Percentiles rank a stretch among this genome's conserved stretches.
These are phyloP conservation scores for Dispira simplex DNA, from an alignment of 192 early-diverging fungal genomes.

Conservation along the genomic window DNA sequence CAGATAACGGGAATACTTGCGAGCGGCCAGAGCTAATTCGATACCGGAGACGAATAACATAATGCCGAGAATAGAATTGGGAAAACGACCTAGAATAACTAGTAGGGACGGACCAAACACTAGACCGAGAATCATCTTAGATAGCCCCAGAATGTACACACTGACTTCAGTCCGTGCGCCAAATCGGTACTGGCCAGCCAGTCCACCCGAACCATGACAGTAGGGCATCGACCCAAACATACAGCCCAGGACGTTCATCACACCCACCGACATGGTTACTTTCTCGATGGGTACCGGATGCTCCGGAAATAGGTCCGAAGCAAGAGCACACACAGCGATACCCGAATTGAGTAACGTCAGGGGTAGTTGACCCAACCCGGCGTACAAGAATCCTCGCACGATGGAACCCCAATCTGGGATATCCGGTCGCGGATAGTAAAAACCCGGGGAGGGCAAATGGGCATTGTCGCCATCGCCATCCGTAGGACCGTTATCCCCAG, in stretches of 20 bases:
- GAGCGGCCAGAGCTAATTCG: constrained; percentile 46
- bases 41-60: constrained; percentile 75
- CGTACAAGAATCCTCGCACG: constrained; percentile 55
- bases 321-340: constrained; percentile 55
- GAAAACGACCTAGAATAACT: constrained; percentile 52
- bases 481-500: constrained; percentile 20
- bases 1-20: constrained; percentile 19
- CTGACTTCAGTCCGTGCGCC: constrained; percentile 72
- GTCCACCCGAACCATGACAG: constrained; percentile 72
- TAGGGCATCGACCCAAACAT: constrained; percentile 67
- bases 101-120: constrained; percentile 69
- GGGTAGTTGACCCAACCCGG: constrained; percentile 75
- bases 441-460: constrained; percentile 27
- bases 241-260: constrained; percentile 67
- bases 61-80: constrained; percentile 63
- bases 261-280: constrained; percentile 48
- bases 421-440: constrained; percentile 38
- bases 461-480: constrained; percentile 19
- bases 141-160: constrained; percentile 54
- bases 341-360: constrained; percentile 78
- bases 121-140: constrained; percentile 69
- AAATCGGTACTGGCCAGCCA: constrained; percentile 92
- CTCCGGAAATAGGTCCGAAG: constrained; percentile 72
- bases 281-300: constrained; percentile 20
- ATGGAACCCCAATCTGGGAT: constrained; percentile 50